Evolutionary conservation across 2,329 filamentous ascomycete species (phyloP), one percentile per base, ranked within the genome.

Genomic region (Colletotrichum sp.): DNA sequence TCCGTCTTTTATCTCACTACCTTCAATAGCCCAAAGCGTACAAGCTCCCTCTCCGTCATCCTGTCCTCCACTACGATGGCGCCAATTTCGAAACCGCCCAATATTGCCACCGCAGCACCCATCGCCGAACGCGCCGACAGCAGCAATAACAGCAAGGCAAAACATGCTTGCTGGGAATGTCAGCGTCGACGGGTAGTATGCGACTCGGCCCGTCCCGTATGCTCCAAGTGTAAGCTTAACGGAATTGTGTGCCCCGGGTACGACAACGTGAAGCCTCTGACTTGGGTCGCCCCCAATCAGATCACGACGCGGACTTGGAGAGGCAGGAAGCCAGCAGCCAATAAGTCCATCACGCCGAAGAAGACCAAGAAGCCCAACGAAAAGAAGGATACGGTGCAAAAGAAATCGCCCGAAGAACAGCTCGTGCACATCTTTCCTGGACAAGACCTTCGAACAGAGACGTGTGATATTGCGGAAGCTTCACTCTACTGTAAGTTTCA

Each of bases 121-220:
- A 59, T 28, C 36, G 26, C 48, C 55, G 24, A 32, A 15, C 30
- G 30, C 6, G 26, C 24, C 28, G 44, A 22, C 8, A 6, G 59
- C 30, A 12, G 59, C 6, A n/a, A 12, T 4, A 32, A 28, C n/a
- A 30, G 8, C n/a, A 34, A 6, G 28, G 10, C 24, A 8, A 68
- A 62, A 60, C 57, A 55, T 57, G 82, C 84, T 66, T 87, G 85
- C 78, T 87, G 85, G 85, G 85, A 86, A 76, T 87, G 85, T 73
- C 83, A 80, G 36, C 82, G 85, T n/a, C 84, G 84, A 5, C 76
- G 81, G n/a, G 73, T 85, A 15, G 84, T 85, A 24, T 87, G 85
- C 77, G 85, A 87, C 74, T 83, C 81, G 28, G 79, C 78, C 22
- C 81, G 76, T 8, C 85, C 85, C 9, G 77, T 79, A 30, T 87